Base-by-base conservation (phyloP, 306 rosid species). In the Nissolia schottii region DNA sequence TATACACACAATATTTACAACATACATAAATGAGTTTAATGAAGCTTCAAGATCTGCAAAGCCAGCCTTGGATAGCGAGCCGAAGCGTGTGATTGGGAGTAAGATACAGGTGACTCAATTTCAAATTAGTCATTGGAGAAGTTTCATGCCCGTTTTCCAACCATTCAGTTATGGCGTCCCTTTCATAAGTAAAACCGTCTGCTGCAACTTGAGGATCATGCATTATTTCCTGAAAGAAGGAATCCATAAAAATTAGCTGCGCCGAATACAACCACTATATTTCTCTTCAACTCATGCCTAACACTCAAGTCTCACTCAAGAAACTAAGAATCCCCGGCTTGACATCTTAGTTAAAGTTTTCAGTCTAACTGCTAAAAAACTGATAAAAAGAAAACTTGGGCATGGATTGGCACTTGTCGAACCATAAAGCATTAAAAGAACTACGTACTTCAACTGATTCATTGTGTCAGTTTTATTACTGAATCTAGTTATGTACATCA, bases 161-260 rank as follows among this genome's bases (percentile, higher is more conserved):
- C 96, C 97, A 89, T 58, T 84, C 86, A 4, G 76, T 73, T 34
- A 89, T 79, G 27, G 97, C 97, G 73, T 89, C 90, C 41, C 93
- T 86, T 79, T 91, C 97, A 15, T 91, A 91, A 3, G 97, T 89
- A 77, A 85, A 89, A 65, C 96, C 97, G 22, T 89, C 97, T 9
- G 91, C 96, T 25, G 93, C 97, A 63, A 91, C 84, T 58, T 82
- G 91, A 18, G 97, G 97, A 63, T 91, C 91, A 3, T 79, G 82
- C 97, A 91, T 91, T 70, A 87, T 87, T 74, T 91, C 97, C 96
- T 91, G 91, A 68, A 87, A 50, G 50, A 73, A 22, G 69, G 70
- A 77, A 3, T 41, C 66, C 23, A 60, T 11, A 62, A 25, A 71
- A 13, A 56, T 14, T 50, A 81, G 82, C 50, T 69, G 38, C 24